Evolutionary conservation across 805 yeast species (phyloP), one percentile per base, ranked within the genome.

Genomic region (Teunomyces pallodes): DNA sequence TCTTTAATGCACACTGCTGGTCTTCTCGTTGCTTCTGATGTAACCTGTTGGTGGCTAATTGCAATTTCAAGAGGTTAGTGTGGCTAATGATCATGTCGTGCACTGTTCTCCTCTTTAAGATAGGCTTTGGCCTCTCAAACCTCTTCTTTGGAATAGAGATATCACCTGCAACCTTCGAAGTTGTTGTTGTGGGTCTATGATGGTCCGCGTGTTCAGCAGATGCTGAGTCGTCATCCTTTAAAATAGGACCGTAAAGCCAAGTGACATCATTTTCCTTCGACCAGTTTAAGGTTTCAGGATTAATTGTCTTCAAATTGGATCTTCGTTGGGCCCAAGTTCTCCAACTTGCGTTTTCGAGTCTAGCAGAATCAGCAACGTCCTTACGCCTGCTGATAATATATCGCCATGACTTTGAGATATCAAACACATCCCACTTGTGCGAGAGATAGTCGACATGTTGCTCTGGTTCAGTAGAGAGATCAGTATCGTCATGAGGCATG

Each of bases 201-300:
- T 52, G 53, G 36, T 55, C 51, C 9, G 39, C 53, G 31, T 48
- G 46, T 9, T 44, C 44, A 24, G 31, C 45, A 13, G 24, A 17
- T 8, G 47, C 28, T 3, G 44, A 27, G 8, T 60, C 67, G 27
- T 70, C 73, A 47, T 79, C 83, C 48, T 74, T 75, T 47, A 81
- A 74, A 20, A 83, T 72, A 0, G 99, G 99, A 1, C 99, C 99
- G 69, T 92, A 94, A 10, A 94, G 78, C 99, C 99, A 94, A 1
- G 97, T 90, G 9, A 94, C 97, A 65, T 94, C 99, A 49, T 86
- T 85, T 59, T 94, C 99, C 68, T 95, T 94, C 39, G 90, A 83
- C 99, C 99, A 94, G 66, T 94, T 92, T 42, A 94, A 87, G 32
- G 81, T 56, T 32, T 54, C 76, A 1, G 99, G 99, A 14, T 91